Base-by-base conservation (phyloP, 1,139 yeast genomes). In the Blastobotrys elegans region DNA sequence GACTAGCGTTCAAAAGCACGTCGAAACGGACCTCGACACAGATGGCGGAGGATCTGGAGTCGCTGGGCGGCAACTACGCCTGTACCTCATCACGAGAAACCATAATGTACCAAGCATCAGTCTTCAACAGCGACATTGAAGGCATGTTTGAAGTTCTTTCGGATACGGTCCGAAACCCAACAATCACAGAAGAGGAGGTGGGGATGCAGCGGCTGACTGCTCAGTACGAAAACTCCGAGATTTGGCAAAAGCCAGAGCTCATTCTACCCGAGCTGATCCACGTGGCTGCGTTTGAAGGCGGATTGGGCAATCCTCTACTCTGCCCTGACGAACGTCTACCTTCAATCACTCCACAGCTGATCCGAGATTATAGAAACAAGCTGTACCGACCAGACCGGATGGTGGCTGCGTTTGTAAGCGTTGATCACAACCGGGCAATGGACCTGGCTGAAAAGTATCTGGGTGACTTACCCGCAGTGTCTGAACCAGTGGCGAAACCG, bases 21-120 rank as follows among this genome's bases (percentile, higher is more conserved):
- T 67, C 73, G 40, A 71, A 77, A 48, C 73, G 77, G 50, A 61
- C 79, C 2, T 90, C 89, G 2, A 68, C 75, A 32, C 77, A 84
- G 50, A 86, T 92, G 88, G 75, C 86, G 57, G 84, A 84, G 56
- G 76, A 77, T 32, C 72, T 92, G 55, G 89, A 88, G 48, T 73
- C 80, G 45, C 68, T 92, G 48, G 98, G 98, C 38, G 98, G 98
- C 11, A 92, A 90, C 65, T 89, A 85, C 66, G 90, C 88, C 80
- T 86, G 96, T 62, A 84, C 96, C 1, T 87, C 96, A 1, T 87
- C 95, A 26, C 75, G 98, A 61, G 98, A 92, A 64, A 79, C 94
- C 4, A 76, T 92, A 72, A 80, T 92, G 70, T 92, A 92, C 65
- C 97, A 92, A 66, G 95, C 97, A 1, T 83, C 96, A 1, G 96